Evolutionary conservation across 495 filamentous ascomycete genomes (phyloP).

Genomic region (Neurospora terricola): DNA sequence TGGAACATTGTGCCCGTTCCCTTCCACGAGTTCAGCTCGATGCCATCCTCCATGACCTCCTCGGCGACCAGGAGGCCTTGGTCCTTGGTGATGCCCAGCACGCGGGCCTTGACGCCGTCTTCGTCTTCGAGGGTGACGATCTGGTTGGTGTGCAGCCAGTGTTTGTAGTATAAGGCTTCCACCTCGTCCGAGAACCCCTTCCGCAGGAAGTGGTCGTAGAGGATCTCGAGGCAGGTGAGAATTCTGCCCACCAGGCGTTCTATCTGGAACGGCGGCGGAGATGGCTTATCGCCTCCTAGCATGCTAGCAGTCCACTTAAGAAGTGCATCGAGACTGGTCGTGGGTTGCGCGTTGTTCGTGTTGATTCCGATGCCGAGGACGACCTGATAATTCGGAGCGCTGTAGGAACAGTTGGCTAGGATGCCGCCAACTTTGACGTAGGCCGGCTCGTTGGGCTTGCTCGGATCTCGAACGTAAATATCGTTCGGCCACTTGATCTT

Average conservation of each 20-base stretch:
- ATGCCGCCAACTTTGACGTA: conserved; percentile 94
- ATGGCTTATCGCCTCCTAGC: background rate
- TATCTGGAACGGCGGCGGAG: conserved; percentile 49
- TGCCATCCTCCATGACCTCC: conserved; percentile 63
- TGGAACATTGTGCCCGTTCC: conserved; percentile 69
- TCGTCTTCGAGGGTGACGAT: conserved; percentile 81
- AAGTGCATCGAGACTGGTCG: conserved; percentile 73
- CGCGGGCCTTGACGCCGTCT: conserved; percentile 64
- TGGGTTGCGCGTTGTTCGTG: conserved; percentile 74
- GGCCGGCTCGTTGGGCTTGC: conserved; percentile 41
- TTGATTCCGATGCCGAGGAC: conserved; percentile 89
- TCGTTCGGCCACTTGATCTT: conserved; percentile 98
- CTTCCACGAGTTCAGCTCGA: conserved; percentile 21
- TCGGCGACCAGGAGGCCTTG: conserved; percentile 78
- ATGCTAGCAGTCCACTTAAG: conserved; percentile 27
- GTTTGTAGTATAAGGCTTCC: conserved; percentile 68
- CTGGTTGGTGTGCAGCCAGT: conserved; percentile 89
- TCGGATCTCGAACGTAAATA: conserved; percentile 75
- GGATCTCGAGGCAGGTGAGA: conserved; percentile 63
- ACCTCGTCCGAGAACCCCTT: conserved; percentile 63
- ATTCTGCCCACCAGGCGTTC: conserved; percentile 83
- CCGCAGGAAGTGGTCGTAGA: conserved; percentile 64
- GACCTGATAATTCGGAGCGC: conserved; percentile 64
- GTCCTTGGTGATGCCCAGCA: conserved; percentile 81
- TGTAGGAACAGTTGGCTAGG: conserved; percentile 80